Evolutionary conservation across 2,329 filamentous ascomycete genomes (phyloP).

Genomic region (Bipolaris oryzae): DNA sequence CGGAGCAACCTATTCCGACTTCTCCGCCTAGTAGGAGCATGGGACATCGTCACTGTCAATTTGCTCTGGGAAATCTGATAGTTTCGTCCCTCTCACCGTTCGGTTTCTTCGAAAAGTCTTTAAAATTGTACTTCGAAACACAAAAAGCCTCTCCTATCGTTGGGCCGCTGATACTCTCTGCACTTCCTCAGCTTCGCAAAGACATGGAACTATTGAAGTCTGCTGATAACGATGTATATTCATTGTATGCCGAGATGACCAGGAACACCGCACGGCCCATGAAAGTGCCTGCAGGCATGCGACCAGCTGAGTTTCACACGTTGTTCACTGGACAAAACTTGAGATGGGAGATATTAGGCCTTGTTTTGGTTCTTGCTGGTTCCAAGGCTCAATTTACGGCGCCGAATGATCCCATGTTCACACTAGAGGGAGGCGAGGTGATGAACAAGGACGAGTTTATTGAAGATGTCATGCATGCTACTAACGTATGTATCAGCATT

Average conservation of each 20-base stretch:
- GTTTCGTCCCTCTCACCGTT: conserved; percentile 40
- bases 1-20: conserved; percentile 30
- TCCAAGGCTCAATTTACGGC: conserved; percentile 40
- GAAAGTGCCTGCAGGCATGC: conserved; percentile 40
- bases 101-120: conserved; percentile 35
- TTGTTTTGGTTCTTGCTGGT: conserved; percentile 37
- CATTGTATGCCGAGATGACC: conserved; percentile 40
- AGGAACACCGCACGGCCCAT: conserved; percentile 40
- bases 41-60: conserved; percentile 39
- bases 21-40: conserved; percentile 28
- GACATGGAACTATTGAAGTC: conserved; percentile 36
- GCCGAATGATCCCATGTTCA: conserved; percentile 41
- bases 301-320: conserved; percentile 41
- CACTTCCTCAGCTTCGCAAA: conserved; percentile 39
- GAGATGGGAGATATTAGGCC: conserved; percentile 44
- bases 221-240: conserved; percentile 24
- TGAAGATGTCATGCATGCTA: conserved; percentile 45
- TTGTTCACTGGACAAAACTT: conserved; percentile 44
- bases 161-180: conserved; percentile 38
- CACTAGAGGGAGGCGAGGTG: conserved; percentile 37
- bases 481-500: conserved; percentile 44
- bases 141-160: conserved; percentile 36
- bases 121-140: conserved; percentile 36
- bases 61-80: conserved; percentile 34
- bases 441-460: conserved; percentile 41